Conservation (phyloP, 768 basidiomycete species). For the Trametes cinnabarina region DNA sequence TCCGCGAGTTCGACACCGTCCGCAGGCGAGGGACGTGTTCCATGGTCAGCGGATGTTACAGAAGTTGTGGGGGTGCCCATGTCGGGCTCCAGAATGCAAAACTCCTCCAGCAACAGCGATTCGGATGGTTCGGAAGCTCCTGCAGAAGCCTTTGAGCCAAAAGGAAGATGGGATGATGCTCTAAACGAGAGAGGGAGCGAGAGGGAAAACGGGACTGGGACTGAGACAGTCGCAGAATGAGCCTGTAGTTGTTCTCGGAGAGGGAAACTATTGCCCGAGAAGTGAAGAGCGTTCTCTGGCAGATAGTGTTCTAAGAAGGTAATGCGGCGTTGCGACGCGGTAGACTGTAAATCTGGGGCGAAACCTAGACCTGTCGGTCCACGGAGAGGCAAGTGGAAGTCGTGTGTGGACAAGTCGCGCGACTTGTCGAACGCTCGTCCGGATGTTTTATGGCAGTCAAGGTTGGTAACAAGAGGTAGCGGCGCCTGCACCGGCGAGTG, state of each 20-base stretch:
- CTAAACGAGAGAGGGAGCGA: background rate
- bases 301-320: background rate
- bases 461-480: background rate
- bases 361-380: background rate
- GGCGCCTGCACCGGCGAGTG: conserved; percentile 22
- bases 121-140: too few relatives aligned
- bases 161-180: background rate
- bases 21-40: background rate
- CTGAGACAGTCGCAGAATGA: background rate
- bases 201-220: background rate
- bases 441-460: background rate
- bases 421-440: background rate
- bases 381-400: conserved; percentile 12
- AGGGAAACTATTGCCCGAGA: too few relatives aligned
- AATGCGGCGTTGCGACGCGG: background rate
- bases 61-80: background rate
- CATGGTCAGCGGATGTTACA: background rate
- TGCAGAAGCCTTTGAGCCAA: too few relatives aligned
- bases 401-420: background rate
- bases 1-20: background rate
- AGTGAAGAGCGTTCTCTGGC: background rate
- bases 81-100: conserved; percentile 1
- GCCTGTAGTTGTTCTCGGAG: background rate
- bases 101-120: background rate
- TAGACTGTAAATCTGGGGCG: conserved; percentile 14